Conservation (phyloP, 306 rosid species). For the Notholithocarpus densiflorus region DNA sequence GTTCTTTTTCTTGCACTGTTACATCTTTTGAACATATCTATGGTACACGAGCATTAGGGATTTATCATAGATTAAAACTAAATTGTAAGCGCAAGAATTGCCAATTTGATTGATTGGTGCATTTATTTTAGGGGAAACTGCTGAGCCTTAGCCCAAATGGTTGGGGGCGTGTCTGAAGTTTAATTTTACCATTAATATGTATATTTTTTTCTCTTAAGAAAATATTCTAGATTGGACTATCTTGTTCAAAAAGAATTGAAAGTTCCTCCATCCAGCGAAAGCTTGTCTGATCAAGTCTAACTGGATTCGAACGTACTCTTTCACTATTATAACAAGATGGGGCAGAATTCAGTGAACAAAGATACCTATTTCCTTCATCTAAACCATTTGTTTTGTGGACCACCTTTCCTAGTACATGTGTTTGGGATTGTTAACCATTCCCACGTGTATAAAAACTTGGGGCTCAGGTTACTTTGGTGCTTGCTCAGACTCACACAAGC, state of each 20-base stretch:
- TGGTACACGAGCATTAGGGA: not conserved
- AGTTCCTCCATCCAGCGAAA: not conserved
- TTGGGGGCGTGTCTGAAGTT: not conserved
- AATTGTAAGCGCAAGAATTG: not conserved
- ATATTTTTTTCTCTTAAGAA: not conserved
- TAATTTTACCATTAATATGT: not conserved
- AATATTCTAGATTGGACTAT: not conserved
- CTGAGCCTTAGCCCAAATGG: not conserved
- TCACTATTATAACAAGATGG: not conserved
- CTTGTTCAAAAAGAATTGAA: not conserved
- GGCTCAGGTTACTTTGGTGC: not conserved
- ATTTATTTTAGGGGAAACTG: not conserved
- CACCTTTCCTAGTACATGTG: not conserved
- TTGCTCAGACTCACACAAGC: not conserved
- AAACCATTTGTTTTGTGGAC: not conserved
- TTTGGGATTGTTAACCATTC: not conserved
- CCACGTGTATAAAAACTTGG: not conserved
- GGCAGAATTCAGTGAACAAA: not conserved
- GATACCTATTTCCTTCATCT: not conserved
- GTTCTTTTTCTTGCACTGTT: conserved; percentile 13
- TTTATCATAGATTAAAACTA: not conserved
- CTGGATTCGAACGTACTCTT: not conserved
- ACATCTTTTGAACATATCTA: not conserved
- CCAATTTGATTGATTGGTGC: not conserved
- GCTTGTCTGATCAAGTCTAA: not conserved